Conservation (phyloP, 208 protist genomes). For the Endotrypanum monterogeii region DNA sequence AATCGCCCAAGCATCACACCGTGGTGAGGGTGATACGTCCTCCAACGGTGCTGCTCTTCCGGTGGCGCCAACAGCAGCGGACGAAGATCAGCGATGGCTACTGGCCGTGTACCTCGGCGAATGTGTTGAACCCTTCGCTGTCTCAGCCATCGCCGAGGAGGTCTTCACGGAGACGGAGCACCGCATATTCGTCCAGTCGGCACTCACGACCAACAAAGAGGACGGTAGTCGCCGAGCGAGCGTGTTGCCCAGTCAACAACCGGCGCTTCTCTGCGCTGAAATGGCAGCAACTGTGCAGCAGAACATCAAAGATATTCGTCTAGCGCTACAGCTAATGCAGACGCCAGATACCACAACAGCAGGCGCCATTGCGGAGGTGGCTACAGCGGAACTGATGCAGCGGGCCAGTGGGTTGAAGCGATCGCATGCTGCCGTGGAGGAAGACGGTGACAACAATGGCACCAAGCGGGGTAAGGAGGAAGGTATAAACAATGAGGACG, state of each 20-base stretch:
- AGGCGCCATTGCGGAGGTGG: constrained; percentile 1
- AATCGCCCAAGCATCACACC: background rate
- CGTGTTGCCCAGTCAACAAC: constrained; percentile 30
- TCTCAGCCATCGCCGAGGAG: constrained; percentile 57
- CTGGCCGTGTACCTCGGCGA: constrained; percentile 74
- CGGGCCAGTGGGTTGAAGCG: constrained; percentile 31
- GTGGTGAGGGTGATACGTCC: background rate
- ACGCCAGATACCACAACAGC: background rate
- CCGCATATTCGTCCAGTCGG: constrained; percentile 63
- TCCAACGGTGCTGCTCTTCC: background rate
- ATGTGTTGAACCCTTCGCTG: constrained; percentile 47
- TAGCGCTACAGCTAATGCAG: constrained; percentile 28
- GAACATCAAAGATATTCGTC: constrained; percentile 44
- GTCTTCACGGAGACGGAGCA: constrained; percentile 59
- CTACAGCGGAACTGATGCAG: background rate
- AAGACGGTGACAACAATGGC: background rate
- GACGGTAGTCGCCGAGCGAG: constrained; percentile 12
- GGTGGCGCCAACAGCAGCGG: constrained; percentile 10
- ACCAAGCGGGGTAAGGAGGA: constrained; percentile 5
- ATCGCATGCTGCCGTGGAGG: constrained; percentile 13
- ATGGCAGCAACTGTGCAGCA: constrained; percentile 44
- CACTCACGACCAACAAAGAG: constrained; percentile 34
- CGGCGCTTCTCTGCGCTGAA: constrained; percentile 36
- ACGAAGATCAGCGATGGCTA: constrained; percentile 46
- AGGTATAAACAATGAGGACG: constrained; percentile 1